Conservation (phyloP, 2,329 filamentous ascomycete genomes). For the Xenosphaeropsis pyriputrescens region DNA sequence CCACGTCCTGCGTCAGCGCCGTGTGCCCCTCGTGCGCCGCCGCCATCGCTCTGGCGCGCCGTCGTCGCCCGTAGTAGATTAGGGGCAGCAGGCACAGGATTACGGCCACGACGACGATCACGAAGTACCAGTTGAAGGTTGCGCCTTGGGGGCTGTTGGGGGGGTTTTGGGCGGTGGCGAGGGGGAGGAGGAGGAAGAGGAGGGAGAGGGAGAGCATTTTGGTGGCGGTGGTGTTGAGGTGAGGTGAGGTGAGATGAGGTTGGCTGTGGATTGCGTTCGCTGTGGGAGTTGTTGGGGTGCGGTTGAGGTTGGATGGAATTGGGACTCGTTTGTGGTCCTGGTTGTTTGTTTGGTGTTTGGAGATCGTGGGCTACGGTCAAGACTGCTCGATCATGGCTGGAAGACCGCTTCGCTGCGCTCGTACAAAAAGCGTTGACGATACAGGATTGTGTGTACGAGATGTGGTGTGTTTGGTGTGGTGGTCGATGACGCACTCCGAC, state of each 20-base stretch:
- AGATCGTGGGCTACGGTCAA: no score
- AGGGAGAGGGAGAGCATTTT: neutral
- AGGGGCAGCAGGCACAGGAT: conserved; percentile 25
- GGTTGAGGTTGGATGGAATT: no score
- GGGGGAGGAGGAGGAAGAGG: neutral
- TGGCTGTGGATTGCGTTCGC: no score
- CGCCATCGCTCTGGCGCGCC: conserved; percentile 8
- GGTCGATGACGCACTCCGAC: no score
- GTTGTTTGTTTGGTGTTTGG: no score
- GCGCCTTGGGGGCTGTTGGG: conserved; percentile 7
- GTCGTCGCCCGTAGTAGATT: conserved; percentile 27
- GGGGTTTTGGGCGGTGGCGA: conserved; percentile 1
- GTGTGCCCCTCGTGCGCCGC: conserved; percentile 12
- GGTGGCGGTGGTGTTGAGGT: neutral
- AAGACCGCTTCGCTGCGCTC: no score
- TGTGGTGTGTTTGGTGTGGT: no score
- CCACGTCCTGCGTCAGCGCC: conserved; percentile 15
- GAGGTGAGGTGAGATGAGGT: neutral
- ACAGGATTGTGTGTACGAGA: no score
- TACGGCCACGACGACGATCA: conserved; percentile 31
- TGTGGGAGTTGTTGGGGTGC: no score
- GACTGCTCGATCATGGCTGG: no score
- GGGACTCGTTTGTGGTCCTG: no score
- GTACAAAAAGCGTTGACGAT: no score
- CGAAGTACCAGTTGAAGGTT: conserved; percentile 36